Evolutionary conservation across 257 asterid genomes (phyloP).

Genomic region (Ajuga chamaepitys): DNA sequence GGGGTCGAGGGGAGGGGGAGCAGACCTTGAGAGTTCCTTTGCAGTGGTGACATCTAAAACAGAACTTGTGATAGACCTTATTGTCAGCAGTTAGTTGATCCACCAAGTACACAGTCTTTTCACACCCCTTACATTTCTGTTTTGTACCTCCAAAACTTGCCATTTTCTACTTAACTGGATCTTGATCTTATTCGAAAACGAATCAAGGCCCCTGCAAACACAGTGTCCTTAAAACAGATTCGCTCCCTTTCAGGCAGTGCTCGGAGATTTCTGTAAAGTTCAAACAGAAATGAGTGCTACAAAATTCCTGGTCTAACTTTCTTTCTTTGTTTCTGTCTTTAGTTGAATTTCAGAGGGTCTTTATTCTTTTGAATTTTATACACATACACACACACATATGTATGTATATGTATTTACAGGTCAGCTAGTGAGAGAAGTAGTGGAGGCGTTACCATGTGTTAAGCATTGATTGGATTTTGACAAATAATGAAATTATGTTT

Average conservation of each 20-base stretch:
- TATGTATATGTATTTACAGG: constrained; percentile 12
- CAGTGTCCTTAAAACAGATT: too few relatives aligned
- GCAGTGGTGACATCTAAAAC: constrained; percentile 73
- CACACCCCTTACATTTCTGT: constrained; percentile 58
- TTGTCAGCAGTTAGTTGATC: constrained; percentile 53
- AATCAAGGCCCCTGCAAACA: too few relatives aligned
- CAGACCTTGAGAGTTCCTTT: constrained; percentile 69
- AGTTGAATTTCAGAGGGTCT: constrained; percentile 9
- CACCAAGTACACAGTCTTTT: constrained; percentile 58
- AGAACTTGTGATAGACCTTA: constrained; percentile 56
- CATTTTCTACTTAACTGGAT: constrained; percentile 27
- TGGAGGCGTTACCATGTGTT: not conserved
- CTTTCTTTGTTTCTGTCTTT: not conserved
- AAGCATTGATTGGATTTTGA: constrained; percentile 7
- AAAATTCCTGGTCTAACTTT: not conserved
- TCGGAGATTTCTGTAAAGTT: not conserved
- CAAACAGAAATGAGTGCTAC: constrained; percentile 2
- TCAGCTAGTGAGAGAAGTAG: constrained; percentile 22
- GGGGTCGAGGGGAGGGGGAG: too few relatives aligned
- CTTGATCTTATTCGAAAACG: too few relatives aligned
- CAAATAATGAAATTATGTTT: not conserved
- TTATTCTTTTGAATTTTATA: not conserved
- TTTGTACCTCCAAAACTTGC: constrained; percentile 58
- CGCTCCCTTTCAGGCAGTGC: too few relatives aligned
- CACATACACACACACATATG: too few relatives aligned